phyloP scores from a whole-genome alignment of 2,329 filamentous ascomycete genomes.

The Colletotrichum chrysophilum region DNA sequence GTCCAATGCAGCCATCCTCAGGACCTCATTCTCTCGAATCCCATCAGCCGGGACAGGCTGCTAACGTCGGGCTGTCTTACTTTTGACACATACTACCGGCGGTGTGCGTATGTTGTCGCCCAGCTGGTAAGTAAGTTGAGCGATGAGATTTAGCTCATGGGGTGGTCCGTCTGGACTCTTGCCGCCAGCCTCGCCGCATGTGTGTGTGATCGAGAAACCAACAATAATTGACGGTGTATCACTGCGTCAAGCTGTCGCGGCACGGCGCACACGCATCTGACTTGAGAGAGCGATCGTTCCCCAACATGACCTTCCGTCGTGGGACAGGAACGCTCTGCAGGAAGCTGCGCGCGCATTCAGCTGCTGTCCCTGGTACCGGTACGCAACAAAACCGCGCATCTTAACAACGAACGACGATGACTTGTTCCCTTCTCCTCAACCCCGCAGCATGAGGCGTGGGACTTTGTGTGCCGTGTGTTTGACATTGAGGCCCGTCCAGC shows the following conservation, averaged over 20 bases:
- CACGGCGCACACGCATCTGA: neutral
- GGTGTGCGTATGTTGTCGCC: neutral
- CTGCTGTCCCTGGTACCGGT: neutral
- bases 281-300: neutral
- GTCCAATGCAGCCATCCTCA: neutral
- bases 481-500: constrained; percentile 1
- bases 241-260: neutral
- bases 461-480: neutral
- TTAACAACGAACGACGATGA: neutral
- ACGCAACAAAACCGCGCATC: constrained; percentile 1
- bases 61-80: neutral
- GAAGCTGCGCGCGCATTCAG: neutral
- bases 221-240: neutral
- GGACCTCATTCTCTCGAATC: neutral
- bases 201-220: neutral
- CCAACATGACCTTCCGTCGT: neutral
- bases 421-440: neutral
- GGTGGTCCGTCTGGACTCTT: neutral
- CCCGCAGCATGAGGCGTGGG: constrained; percentile 5
- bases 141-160: neutral
- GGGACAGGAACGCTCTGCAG: neutral
- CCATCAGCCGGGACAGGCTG: neutral
- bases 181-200: neutral
- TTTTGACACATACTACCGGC: neutral
- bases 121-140: neutral